These are phyloP conservation scores for Mediolabrus comicus DNA, from an alignment of 108 stramenopile genomes.

Conservation along the genomic window DNA sequence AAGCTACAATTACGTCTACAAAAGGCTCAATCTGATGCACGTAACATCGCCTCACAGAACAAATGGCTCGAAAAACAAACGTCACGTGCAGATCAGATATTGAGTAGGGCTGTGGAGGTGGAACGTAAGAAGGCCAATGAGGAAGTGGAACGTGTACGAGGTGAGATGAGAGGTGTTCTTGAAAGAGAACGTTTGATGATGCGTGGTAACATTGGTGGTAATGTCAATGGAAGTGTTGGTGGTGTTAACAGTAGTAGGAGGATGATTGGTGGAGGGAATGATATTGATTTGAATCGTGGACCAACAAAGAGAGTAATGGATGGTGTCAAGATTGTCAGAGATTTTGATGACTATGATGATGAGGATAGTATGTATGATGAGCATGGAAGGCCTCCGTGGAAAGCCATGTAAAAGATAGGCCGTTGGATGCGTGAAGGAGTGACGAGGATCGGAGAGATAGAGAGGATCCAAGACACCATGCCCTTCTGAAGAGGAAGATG, in stretches of 20 bases:
- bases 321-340: constrained; percentile 23
- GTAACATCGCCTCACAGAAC: constrained; percentile 15
- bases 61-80: constrained; percentile 29
- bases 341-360: constrained; percentile 2
- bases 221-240: neutral
- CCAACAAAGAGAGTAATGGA: constrained; percentile 3
- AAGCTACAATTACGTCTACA: constrained; percentile 21
- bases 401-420: neutral
- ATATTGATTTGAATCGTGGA: constrained; percentile 8
- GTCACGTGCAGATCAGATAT: constrained; percentile 9
- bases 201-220: constrained; percentile 11
- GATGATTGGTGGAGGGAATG: constrained; percentile 9
- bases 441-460: too few species aligned
- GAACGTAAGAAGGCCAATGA: constrained; percentile 27
- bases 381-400: neutral
- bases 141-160: constrained; percentile 22
- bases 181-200: constrained; percentile 29
- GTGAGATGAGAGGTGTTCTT: constrained; percentile 19
- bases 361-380: constrained; percentile 1
- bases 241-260: neutral
- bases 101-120: constrained; percentile 13
- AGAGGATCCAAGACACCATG: too few species aligned
- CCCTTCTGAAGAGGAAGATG: too few species aligned
- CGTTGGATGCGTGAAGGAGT: too few species aligned
- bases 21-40: constrained; percentile 23